Percentiles rank a stretch among this genome's conserved stretches.
Evolutionary conservation across 129 eudicot genomes (phyloP).

Genomic region (Artemisia tridentata): DNA sequence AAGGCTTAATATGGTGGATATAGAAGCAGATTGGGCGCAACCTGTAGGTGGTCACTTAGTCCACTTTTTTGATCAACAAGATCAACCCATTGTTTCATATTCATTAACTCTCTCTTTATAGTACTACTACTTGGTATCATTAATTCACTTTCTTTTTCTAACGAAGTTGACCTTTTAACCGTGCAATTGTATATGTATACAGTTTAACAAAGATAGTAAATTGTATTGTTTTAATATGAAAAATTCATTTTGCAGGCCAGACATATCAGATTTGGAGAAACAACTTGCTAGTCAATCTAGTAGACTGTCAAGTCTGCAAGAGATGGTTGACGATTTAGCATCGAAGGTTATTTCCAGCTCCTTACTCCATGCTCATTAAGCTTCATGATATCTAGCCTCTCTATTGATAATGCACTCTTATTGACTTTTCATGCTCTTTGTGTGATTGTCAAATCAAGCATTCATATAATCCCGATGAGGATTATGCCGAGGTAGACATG

Average conservation of each 20-base stretch:
- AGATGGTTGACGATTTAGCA: constrained; percentile 93
- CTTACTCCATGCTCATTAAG: background rate
- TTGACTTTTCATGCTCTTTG: constrained; percentile 19
- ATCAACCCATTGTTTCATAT: no score
- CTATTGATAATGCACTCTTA: background rate
- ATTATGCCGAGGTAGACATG: constrained; percentile 80
- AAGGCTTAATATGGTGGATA: no score
- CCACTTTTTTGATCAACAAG: no score
- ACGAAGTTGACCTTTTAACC: background rate
- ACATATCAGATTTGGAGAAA: constrained; percentile 87
- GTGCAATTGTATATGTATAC: background rate
- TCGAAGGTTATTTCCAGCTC: constrained; percentile 62
- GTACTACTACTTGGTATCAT: background rate
- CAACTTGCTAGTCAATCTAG: constrained; percentile 80
- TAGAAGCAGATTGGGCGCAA: no score
- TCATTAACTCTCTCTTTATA: no score
- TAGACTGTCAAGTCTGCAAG: constrained; percentile 74
- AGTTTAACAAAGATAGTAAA: background rate
- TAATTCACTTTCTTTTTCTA: background rate
- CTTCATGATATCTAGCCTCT: constrained; percentile 6
- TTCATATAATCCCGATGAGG: constrained; percentile 94
- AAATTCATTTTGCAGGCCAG: constrained; percentile 75
- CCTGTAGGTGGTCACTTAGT: no score
- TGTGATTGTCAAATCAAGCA: constrained; percentile 47
- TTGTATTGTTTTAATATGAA: background rate